Base-by-base conservation (phyloP, 805 yeast genomes). In the Blastobotrys attinorum region DNA sequence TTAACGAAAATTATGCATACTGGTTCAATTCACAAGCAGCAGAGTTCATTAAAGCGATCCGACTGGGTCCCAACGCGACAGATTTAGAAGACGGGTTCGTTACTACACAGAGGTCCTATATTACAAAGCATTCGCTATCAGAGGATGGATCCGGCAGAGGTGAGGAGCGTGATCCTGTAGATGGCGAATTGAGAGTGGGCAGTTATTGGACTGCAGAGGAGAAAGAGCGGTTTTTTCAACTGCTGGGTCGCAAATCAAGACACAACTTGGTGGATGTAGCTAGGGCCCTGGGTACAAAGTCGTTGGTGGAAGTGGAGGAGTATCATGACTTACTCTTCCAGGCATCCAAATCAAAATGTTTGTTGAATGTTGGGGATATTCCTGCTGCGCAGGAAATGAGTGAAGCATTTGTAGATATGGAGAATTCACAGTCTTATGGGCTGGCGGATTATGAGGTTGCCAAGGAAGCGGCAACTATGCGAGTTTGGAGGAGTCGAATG, bases 301-400 rank as follows among this genome's bases (percentile, higher is more conserved):
- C 50, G 10, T 40, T 54, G 11, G 45, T 40, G 2, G 59, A 56
- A 42, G 47, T 48, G 17, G 56, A 57, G 35, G 49, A 45, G 31
- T 56, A 56, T 43, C 54, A 54, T 31, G 47, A 53, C 31, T 29
- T 49, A 22, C 39, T 56, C 3, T 40, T 40, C 20, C 18, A 27
- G 3, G 49, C 50, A 1, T 32, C 47, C 4, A 17, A 39, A 5
- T 27, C 20, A 21, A 3, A 37, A 41, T 13, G 33, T 6, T 42
- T 32, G 4, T 3, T 51, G n/a, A 25, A 36, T 7, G 39, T 38
- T 39, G 45, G 15, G 17, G 57, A 55, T 6, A 46, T 55, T 2
- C 59, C 59, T 4, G 46, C 48, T 2, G 56, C 59, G 3, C 15
- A 23, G 16, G 59, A 55, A 35, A 51, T 53, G 56, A 50, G 53